Conservation (phyloP, 257 asterid genomes). For the Salvia rosmarinus region DNA sequence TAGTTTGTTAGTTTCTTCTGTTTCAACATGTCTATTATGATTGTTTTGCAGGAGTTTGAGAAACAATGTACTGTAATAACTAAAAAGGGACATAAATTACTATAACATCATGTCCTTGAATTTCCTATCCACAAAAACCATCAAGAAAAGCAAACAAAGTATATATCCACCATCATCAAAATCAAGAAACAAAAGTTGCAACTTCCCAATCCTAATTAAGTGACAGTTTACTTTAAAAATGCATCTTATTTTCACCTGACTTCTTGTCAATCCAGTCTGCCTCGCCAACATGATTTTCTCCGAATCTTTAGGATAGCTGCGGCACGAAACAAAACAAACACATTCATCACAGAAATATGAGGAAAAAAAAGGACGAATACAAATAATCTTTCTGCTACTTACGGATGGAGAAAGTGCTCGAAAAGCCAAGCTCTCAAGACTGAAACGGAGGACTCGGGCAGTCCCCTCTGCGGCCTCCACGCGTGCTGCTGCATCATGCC, state of each 20-base stretch:
- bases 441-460: constrained; percentile 80
- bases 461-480: constrained; percentile 96
- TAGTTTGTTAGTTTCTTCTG: neutral
- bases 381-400: constrained; percentile 20
- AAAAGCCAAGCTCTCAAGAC: constrained; percentile 91
- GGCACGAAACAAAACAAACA: constrained; percentile 17
- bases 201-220: neutral
- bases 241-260: constrained; percentile 62
- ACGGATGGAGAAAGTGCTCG: constrained; percentile 96
- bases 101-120: neutral
- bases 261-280: constrained; percentile 86
- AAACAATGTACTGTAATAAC: neutral
- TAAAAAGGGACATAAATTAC: neutral
- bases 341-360: neutral
- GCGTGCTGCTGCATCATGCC: constrained; percentile 87
- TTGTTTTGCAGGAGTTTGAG: neutral
- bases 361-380: neutral
- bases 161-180: neutral
- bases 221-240: neutral
- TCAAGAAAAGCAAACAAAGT: neutral
- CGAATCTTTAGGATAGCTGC: constrained; percentile 87
- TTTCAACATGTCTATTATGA: neutral
- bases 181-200: neutral
- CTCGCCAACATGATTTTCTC: constrained; percentile 91
- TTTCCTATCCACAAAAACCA: neutral